Evolutionary conservation across 73 alveolate genomes (phyloP).

Genomic region (Effrenium voratum): DNA sequence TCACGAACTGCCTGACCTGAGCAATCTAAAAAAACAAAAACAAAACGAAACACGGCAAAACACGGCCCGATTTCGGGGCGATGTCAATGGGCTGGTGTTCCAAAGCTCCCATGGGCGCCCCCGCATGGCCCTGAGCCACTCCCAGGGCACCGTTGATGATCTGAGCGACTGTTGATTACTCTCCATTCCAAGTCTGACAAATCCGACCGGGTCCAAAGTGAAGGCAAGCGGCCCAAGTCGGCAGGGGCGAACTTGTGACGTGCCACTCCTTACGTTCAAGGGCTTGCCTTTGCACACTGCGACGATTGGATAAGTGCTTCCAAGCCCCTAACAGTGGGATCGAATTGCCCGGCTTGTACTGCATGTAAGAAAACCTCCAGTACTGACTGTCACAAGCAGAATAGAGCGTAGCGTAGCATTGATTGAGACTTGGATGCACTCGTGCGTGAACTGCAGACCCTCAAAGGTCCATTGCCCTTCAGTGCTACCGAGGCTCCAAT

Average conservation of each 20-base stretch:
- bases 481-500: constrained; percentile 31
- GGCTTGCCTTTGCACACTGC: neutral
- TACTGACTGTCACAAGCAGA: neutral
- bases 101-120: too few relatives aligned
- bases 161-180: neutral
- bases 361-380: constrained; percentile 71
- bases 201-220: neutral
- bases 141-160: constrained; percentile 57
- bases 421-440: neutral
- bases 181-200: neutral
- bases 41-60: neutral
- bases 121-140: constrained; percentile 60
- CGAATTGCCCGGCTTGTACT: constrained; percentile 83
- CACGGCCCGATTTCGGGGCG: neutral
- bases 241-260: constrained; percentile 64
- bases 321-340: constrained; percentile 16
- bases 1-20: constrained; percentile 49
- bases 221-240: constrained; percentile 28
- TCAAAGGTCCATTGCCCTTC: neutral
- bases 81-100: neutral
- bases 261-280: constrained; percentile 25
- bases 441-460: neutral
- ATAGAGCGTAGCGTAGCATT: neutral
- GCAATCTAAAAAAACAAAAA: neutral
- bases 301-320: neutral